Percentiles rank a stretch among this genome's conserved stretches.
Evolutionary conservation across 345 rosid species (phyloP).

Genomic region (Bruguiera sexangula): DNA sequence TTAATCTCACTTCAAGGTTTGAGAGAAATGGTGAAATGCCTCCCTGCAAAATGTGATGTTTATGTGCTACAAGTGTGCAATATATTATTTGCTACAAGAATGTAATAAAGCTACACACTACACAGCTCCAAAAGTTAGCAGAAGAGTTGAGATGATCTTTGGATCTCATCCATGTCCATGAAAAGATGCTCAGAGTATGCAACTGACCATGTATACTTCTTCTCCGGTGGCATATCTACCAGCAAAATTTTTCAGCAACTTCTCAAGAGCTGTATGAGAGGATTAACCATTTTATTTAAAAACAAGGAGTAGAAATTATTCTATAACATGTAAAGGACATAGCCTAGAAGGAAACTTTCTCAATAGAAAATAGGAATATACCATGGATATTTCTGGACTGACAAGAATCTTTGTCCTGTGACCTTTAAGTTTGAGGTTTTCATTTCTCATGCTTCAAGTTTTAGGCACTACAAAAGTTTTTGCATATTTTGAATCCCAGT

Average conservation of each 20-base stretch:
- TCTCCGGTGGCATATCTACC: constrained; percentile 51
- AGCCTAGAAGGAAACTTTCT: background rate
- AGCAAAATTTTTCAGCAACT: constrained; percentile 36
- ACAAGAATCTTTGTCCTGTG: too few relatives aligned
- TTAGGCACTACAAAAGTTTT: background rate
- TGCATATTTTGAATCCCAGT: background rate
- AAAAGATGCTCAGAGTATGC: background rate
- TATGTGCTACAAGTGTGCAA: too few relatives aligned
- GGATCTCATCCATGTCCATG: background rate
- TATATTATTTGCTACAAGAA: too few relatives aligned
- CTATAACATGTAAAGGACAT: too few relatives aligned
- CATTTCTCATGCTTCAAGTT: too few relatives aligned
- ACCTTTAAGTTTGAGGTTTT: too few relatives aligned
- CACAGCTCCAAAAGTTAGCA: background rate
- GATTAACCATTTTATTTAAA: background rate
- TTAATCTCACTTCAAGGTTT: background rate
- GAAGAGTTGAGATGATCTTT: background rate
- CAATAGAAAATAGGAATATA: background rate
- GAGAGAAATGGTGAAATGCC: background rate
- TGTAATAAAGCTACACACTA: too few relatives aligned
- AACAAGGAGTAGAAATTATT: background rate
- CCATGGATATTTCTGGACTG: background rate
- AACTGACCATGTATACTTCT: constrained; percentile 40
- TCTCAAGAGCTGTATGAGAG: constrained; percentile 46
- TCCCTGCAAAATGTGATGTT: too few relatives aligned